Base-by-base conservation (phyloP, 176 grass and related monocot species). In the Zizania latifolia region DNA sequence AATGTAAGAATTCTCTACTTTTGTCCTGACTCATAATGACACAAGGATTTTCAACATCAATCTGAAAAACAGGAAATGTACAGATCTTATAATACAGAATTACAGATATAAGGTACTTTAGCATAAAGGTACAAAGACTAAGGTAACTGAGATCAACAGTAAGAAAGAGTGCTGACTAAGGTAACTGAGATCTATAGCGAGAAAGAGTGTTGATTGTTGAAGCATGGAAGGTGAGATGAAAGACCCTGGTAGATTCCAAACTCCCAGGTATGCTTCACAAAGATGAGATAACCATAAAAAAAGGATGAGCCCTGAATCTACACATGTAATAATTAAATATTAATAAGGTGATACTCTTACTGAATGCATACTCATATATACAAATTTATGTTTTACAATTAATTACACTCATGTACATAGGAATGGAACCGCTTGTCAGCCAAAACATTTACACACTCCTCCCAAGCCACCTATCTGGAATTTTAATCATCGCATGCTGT, bases 21-120 rank as follows among this genome's bases (percentile, higher is more conserved):
- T 93, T 97, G 81, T 97, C 94, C 80, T 97, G 94, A 56, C 83
- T 93, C 90, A 93, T 97, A 65, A 97, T 93, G 34, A 97, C 94
- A 87, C 94, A 97, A 70, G 94, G 90, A 81, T 97, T 97, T 78
- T 97, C 94, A 79, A 97, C 90, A 72, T 93, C 94, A 69, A 97
- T 93, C 90, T 97, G 90, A 56, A 85, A 76, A 71, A 32, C 12
- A 43, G 28, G 57, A 45, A 81, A 59, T 54, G 38, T 22, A 46
- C 3, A 37, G 64, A 38, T 35, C 70, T 73, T 75, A 71, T 9
- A 84, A 50, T 74, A 28, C 17, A n/a, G n/a, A n/a, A n/a, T n/a
- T n/a, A n/a, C n/a, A n/a, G n/a, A 53, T 65, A 65, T 67, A 77
- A 82, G 44, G 39, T 45, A 43, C 19, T 78, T 59, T 11, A 37